Evolutionary conservation across 495 filamentous ascomycete species (phyloP), one percentile per base, ranked within the genome.

Genomic region (Lophiotrema nucula): DNA sequence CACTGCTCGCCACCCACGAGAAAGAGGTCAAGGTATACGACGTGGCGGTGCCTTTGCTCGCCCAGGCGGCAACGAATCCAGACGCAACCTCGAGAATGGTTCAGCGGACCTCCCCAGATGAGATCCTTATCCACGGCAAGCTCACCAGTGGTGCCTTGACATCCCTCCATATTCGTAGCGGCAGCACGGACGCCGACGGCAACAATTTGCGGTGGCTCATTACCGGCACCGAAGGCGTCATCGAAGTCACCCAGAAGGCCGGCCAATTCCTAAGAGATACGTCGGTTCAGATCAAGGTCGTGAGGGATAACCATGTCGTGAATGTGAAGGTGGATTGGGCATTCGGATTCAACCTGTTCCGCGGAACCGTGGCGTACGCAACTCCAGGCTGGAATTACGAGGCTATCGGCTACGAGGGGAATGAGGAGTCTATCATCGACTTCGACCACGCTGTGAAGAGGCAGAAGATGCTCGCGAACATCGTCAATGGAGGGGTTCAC

Each of bases 21-120:
- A 54, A 43, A 39, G 26, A 31, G 18, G 38, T 54, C 12, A 54
- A 45, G 38, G 38, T 54, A 13, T 54, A 54, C 13, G 39, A 54
- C 19, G 26, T 54, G 16, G 3, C 37, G 38, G n/a, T 45, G 10
- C 4, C 19, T 0, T 37, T 19, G 37, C 11, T 54, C 15, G 51
- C 8, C 4, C 21, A 15, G 22, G 33, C 38, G 2, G 39, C 39
- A 24, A 2, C 18, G 51, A 39, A 44, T 4, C 51, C 51, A 24
- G 22, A 54, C 22, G 38, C n/a, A 28, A 19, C 51, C 8, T 54
- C n/a, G 8, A 10, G 23, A 4, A 19, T 45, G 2, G 25, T 28
- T 3, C 13, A 5, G 18, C 6, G 23, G 19, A 54, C 51, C 19
- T 0, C 38, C 6, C 37, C 51, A n/a, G 51, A 54, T 44, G 51